phyloP scores from a whole-genome alignment of 208 protist species.

The Phytomonas francai region DNA sequence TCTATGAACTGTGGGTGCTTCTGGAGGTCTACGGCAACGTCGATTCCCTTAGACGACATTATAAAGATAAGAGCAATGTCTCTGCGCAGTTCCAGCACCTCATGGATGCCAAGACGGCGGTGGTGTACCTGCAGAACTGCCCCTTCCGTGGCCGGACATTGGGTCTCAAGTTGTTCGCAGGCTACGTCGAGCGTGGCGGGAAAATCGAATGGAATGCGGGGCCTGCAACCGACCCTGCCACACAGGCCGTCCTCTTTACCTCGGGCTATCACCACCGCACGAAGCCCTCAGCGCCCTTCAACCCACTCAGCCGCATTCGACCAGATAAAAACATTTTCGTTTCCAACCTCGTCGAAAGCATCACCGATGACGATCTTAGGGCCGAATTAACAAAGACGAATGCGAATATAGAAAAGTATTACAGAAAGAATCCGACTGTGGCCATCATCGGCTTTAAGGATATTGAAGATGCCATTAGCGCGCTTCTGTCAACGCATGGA shows the following conservation, averaged over 20 bases:
- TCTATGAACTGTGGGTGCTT: slow-evolving; percentile 81
- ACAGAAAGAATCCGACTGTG: slow-evolving; percentile 44
- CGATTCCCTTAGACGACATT: slow-evolving; percentile 72
- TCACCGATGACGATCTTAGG: slow-evolving; percentile 61
- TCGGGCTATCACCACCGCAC: slow-evolving; percentile 75
- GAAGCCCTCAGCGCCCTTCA: slow-evolving; percentile 53
- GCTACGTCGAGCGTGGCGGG: slow-evolving; percentile 54
- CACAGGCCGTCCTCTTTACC: slow-evolving; percentile 51
- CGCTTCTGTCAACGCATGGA: slow-evolving; percentile 63
- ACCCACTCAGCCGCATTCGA: slow-evolving; percentile 54
- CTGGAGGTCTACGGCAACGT: slow-evolving; percentile 89
- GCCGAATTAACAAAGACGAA: slow-evolving; percentile 32
- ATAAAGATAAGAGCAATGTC: slow-evolving; percentile 60
- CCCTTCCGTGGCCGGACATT: slow-evolving; percentile 56
- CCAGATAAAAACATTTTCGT: slow-evolving; percentile 74
- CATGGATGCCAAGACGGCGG: slow-evolving; percentile 50
- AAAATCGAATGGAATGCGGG: slow-evolving; percentile 70
- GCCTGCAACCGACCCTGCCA: slow-evolving; percentile 60
- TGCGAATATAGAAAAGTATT: slow-evolving; percentile 32
- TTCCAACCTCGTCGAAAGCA: slow-evolving; percentile 56
- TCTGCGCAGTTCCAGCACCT: slow-evolving; percentile 76
- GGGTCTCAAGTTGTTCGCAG: slow-evolving; percentile 58
- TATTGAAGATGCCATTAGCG: slow-evolving; percentile 54
- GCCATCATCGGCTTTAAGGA: slow-evolving; percentile 58
- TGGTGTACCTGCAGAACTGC: slow-evolving; percentile 67